Evolutionary conservation across 768 basidiomycete species (phyloP), one percentile per base, ranked within the genome.

Genomic region (Lentinula detonsa): DNA sequence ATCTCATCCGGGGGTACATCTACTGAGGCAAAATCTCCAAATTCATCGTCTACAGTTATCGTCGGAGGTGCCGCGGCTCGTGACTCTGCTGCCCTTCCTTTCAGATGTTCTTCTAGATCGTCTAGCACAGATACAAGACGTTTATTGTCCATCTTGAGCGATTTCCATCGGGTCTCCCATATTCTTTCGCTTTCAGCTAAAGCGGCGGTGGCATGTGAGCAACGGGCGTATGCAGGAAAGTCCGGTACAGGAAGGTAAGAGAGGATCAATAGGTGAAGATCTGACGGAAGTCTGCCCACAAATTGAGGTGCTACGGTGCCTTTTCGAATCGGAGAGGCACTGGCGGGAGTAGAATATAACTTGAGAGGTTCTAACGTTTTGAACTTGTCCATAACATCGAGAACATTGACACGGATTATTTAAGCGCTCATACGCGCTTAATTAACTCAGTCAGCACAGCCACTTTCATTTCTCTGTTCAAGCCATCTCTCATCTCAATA

Each of bases 251-350:
- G 86, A 28, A 95, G 78, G 69, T 85, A 81, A 2, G 81, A 74
- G 63, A 97, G 77, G 62, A 98, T 79, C 49, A 88, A 76, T 28
- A 91, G 74, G 68, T 95, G 90, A 4, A 96, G 74, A 63, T 88
- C 86, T 18, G 82, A 78, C 4, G 96, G 94, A 11, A 97, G 83
- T 31, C 82, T 83, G 9, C 96, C 96, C 56, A 96, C 83, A 64
- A 80, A 78, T 23, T 66, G 72, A 28, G 66, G 73, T 34, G 59
- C 62, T 31, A 57, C 64, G 33, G 61, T 65, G 62, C 54, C 61
- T 54, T 57, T 70, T 68, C 40, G 70, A 57, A 35, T 49, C 34
- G 23, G 53, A 15, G 56, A 58, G 13, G 10, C 34, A 21, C 34
- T 54, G n/a, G 77, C 67, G 50, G 66, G 68, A 46, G 59, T 65